A percentile compares a stretch with the other conserved stretches of the same genome.
phyloP scores from a whole-genome alignment of 371 early-diverging fungal genomes.

The Mucor saturninus region DNA sequence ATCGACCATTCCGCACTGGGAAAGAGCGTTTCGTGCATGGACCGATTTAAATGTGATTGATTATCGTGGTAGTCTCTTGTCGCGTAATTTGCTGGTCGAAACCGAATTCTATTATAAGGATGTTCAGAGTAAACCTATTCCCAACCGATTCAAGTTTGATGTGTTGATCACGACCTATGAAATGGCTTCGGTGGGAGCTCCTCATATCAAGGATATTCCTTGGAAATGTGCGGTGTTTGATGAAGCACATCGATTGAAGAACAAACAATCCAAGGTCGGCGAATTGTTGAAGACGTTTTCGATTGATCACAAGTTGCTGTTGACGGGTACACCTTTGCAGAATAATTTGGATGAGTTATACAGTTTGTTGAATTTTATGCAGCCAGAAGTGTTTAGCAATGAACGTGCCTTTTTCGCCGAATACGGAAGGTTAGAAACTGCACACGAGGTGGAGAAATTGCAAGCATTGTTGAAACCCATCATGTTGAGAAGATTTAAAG shows the following conservation, averaged over 20 bases:
- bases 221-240: constrained; percentile 93
- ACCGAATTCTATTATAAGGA: constrained; percentile 76
- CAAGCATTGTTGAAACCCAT: constrained; percentile 74
- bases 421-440: constrained; percentile 75
- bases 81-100: constrained; percentile 61
- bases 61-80: constrained; percentile 62
- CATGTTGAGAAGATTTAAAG: constrained; percentile 80
- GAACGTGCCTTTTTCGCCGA: constrained; percentile 78
- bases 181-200: constrained; percentile 68
- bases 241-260: constrained; percentile 97
- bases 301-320: constrained; percentile 51
- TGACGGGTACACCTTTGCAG: constrained; percentile 85
- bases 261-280: constrained; percentile 64
- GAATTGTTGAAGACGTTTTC: constrained; percentile 49
- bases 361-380: constrained; percentile 91
- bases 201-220: constrained; percentile 76
- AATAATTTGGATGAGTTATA: constrained; percentile 93
- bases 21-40: constrained; percentile 75
- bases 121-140: constrained; percentile 47
- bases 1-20: constrained; percentile 74
- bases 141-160: constrained; percentile 73
- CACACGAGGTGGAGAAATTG: constrained; percentile 79
- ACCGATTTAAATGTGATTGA: constrained; percentile 74
- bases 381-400: constrained; percentile 69
- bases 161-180: constrained; percentile 86